Percentiles rank a stretch among this genome's conserved stretches.
phyloP scores from a whole-genome alignment of 2,329 filamentous ascomycete species.

The Camillea tinctor region DNA sequence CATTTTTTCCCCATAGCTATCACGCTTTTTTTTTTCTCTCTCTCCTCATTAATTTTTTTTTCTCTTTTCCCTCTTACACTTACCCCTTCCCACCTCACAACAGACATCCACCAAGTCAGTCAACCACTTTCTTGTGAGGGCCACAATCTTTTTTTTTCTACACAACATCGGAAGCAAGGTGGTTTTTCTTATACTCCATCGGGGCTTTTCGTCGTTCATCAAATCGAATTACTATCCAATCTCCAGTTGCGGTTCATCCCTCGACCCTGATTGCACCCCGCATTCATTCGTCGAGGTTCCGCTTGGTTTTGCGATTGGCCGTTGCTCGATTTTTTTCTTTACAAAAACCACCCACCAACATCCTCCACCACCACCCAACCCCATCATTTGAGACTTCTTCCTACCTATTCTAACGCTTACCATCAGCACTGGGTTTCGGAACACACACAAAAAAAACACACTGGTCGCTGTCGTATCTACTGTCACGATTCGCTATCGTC shows the following conservation, averaged over 20 bases:
- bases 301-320: constrained; percentile 23
- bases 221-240: constrained; percentile 7
- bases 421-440: constrained; percentile 5
- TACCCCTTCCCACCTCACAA: constrained; percentile 10
- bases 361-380: background rate
- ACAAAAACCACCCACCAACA: background rate
- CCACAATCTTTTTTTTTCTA: constrained; percentile 8
- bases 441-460: background rate
- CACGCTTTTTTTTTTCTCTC: constrained; percentile 11
- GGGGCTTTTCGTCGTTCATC: background rate
- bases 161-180: constrained; percentile 5
- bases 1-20: constrained; percentile 18
- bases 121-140: constrained; percentile 9
- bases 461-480: constrained; percentile 1
- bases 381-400: constrained; percentile 8
- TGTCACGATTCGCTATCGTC: constrained; percentile 1
- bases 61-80: constrained; percentile 8
- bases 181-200: constrained; percentile 6
- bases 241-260: constrained; percentile 15
- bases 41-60: constrained; percentile 20
- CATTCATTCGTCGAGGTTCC: constrained; percentile 23
- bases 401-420: constrained; percentile 11
- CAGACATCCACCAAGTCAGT: constrained; percentile 7
- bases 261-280: constrained; percentile 27
- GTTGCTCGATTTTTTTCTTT: constrained; percentile 9